These are phyloP conservation scores for Truncatella angustata DNA, from an alignment of 2,329 filamentous ascomycete species.

Conservation along the genomic window DNA sequence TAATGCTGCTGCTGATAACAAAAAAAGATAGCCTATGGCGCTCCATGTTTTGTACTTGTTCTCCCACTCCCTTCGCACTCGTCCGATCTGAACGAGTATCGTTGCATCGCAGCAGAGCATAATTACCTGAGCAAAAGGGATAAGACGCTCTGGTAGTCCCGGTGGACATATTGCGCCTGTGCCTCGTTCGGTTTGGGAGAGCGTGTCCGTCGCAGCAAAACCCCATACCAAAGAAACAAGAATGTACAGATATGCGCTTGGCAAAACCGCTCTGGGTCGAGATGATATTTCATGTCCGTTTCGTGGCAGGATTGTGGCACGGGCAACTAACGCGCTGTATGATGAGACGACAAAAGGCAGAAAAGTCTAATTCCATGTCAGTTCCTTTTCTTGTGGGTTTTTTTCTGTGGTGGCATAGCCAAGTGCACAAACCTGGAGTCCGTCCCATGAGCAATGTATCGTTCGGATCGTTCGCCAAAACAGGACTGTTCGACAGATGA, in stretches of 20 bases:
- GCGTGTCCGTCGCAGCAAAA: conserved; percentile 25
- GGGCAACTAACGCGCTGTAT: conserved; percentile 18
- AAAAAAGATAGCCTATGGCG: conserved; percentile 18
- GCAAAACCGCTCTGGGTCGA: conserved; percentile 7
- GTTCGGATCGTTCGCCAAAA: conserved; percentile 31
- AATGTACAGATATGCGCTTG: conserved; percentile 15
- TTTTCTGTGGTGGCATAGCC: too few relatives aligned
- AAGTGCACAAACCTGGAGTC: conserved; percentile 30
- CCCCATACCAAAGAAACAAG: conserved; percentile 30
- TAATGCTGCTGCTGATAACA: conserved; percentile 22
- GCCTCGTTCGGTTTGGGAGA: conserved; percentile 21
- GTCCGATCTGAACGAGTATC: conserved; percentile 25
- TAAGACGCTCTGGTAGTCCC: conserved; percentile 24
- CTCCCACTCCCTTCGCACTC: conserved; percentile 24
- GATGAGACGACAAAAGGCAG: conserved; percentile 27
- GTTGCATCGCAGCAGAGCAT: conserved; percentile 28
- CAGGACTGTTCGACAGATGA: conserved; percentile 25
- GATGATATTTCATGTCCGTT: conserved; percentile 16
- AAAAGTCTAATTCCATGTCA: too few relatives aligned
- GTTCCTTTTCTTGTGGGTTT: too few relatives aligned
- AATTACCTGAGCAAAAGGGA: conserved; percentile 27
- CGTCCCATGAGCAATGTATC: conserved; percentile 32
- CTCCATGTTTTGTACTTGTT: conserved; percentile 21
- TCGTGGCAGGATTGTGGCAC: conserved; percentile 20
- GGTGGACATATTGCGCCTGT: conserved; percentile 30